Evolutionary conservation across 164 flowering plant genomes (phyloP).

Genomic region (Stephania yunnanensis): DNA sequence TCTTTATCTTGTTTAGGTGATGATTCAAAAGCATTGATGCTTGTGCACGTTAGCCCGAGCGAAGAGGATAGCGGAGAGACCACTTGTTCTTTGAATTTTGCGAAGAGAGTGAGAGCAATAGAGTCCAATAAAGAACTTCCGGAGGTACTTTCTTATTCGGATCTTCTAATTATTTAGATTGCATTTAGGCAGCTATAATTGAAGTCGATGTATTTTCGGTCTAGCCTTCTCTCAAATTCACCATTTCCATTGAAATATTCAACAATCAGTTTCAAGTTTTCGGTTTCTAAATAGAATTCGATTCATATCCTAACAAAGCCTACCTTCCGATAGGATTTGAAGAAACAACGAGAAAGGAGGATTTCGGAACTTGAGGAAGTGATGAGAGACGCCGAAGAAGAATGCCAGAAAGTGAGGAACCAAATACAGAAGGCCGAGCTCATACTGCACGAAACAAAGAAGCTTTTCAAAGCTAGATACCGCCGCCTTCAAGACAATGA

Average conservation of each 20-base stretch:
- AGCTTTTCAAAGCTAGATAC: slow-evolving; percentile 29
- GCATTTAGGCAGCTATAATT: no score
- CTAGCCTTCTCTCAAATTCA: not conserved
- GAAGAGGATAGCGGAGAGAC: slow-evolving; percentile 70
- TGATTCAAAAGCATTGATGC: slow-evolving; percentile 71
- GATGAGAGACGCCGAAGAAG: slow-evolving; percentile 55
- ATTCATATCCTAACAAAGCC: not conserved
- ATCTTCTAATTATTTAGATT: not conserved
- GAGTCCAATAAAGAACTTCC: slow-evolving; percentile 47
- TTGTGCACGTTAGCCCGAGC: slow-evolving; percentile 63
- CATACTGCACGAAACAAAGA: slow-evolving; percentile 43
- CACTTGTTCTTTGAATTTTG: slow-evolving; percentile 61
- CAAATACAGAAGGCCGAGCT: slow-evolving; percentile 40
- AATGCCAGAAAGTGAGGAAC: slow-evolving; percentile 38
- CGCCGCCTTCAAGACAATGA: slow-evolving; percentile 20
- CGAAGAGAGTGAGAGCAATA: slow-evolving; percentile 59
- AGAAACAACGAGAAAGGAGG: slow-evolving; percentile 41
- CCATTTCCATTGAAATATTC: no score
- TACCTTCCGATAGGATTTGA: slow-evolving; percentile 39
- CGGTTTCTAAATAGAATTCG: no score
- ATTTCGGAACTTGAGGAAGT: slow-evolving; percentile 42
- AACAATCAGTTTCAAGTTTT: no score
- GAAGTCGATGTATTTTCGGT: not conserved
- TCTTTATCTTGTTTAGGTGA: slow-evolving; percentile 34
- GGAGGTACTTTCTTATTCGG: slow-evolving; percentile 29